phyloP scores from a whole-genome alignment of 2,329 filamentous ascomycete species.

The Colletotrichum cordylinicola region DNA sequence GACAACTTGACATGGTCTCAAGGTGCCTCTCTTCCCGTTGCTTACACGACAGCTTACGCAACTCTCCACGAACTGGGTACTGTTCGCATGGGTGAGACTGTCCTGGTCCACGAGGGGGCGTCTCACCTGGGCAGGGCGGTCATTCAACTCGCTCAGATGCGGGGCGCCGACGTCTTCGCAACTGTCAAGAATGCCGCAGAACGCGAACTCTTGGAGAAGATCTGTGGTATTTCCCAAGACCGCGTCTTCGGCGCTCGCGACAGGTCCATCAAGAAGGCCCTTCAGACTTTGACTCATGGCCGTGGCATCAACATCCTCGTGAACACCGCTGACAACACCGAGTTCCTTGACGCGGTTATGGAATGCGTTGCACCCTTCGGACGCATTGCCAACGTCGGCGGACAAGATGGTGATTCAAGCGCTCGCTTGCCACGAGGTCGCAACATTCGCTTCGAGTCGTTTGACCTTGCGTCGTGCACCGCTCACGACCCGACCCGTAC shows the following conservation, averaged over 20 bases:
- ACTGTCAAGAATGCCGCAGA: slow-evolving; percentile 34
- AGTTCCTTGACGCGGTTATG: slow-evolving; percentile 45
- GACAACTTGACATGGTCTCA: slow-evolving; percentile 38
- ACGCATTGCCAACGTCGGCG: slow-evolving; percentile 50
- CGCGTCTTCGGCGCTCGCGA: slow-evolving; percentile 30
- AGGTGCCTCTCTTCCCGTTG: slow-evolving; percentile 35
- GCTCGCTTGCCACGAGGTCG: slow-evolving; percentile 49
- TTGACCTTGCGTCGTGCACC: slow-evolving; percentile 39
- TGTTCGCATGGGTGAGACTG: slow-evolving; percentile 29
- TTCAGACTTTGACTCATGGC: slow-evolving; percentile 30
- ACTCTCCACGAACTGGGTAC: slow-evolving; percentile 31
- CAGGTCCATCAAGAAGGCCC: slow-evolving; percentile 30
- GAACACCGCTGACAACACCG: slow-evolving; percentile 46
- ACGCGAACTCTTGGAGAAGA: slow-evolving; percentile 27
- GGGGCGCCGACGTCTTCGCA: slow-evolving; percentile 35
- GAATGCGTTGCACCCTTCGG: slow-evolving; percentile 49
- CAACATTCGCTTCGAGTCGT: slow-evolving; percentile 52
- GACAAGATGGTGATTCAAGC: slow-evolving; percentile 34
- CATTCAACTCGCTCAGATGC: slow-evolving; percentile 33
- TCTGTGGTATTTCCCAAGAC: slow-evolving; percentile 27
- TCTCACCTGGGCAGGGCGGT: slow-evolving; percentile 40
- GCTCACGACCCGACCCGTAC: background rate
- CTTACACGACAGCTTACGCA: slow-evolving; percentile 36
- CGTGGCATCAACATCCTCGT: slow-evolving; percentile 39
- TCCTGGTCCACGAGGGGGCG: slow-evolving; percentile 40